Evolutionary conservation across 345 rosid genomes (phyloP), one percentile per base, ranked within the genome.

Genomic region (Chamaenerion angustifolium): DNA sequence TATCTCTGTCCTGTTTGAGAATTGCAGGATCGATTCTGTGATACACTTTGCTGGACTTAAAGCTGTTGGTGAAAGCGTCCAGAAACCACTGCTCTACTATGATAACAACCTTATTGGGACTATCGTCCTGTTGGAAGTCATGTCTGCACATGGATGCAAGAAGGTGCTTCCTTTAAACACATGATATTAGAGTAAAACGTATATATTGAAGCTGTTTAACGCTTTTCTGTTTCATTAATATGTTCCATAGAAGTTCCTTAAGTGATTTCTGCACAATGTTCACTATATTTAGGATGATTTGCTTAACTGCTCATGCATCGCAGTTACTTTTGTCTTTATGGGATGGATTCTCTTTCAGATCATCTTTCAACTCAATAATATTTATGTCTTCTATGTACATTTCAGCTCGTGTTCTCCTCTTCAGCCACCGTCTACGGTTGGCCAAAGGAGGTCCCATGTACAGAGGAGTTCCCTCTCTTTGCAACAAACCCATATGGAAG

Each of bases 391-490:
- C 37, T 31, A 2, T 31, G 37, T 1, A 55, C 65, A 15, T 68
- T 48, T 40, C 87, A 93, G 99, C 88, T 93, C 64, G 99, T 93
- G 1, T 93, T 93, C 76, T 93, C 99, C 37, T 93, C 99, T 4
- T 93, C 99, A 17, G 99, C 99, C 40, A 93, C 99, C 61, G 96
- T 93, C 44, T 93, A 93, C 70, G 99, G 96, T 42, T 82, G 90
- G 83, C 99, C 96, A 51, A 79, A 93, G 76, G 79, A 71, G 71
- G 94, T 82, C 42, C 99, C 99, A 3, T 85, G 96, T 60, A 93
- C 99, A 46, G 99, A 93, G 59, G 90, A 88, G 61, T 93, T 70
- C 31, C 75, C 95, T 2, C 53, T 84, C 14, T 64, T 56, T 51
- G 99, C 95, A 35, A 54, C 55, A 62, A 93, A 80, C 55, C 99